Base-by-base conservation (phyloP, 768 basidiomycete genomes). In the Boletus vermiculosoides region DNA sequence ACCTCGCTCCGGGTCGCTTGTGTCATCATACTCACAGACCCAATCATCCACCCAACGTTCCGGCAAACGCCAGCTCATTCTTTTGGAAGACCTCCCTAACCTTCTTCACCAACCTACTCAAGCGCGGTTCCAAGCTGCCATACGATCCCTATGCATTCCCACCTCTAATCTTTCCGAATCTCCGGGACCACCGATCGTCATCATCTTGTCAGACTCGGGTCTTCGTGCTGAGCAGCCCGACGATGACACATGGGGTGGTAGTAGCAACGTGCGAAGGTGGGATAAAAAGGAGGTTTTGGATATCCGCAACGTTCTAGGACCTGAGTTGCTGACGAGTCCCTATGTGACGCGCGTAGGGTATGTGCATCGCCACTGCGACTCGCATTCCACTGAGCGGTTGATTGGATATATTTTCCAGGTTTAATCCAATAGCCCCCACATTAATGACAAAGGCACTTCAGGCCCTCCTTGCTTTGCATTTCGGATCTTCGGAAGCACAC, bases 51-150 rank as follows among this genome's bases (percentile, higher is more conserved):
- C 45, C 2, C 57, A 44, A 20, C 49, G 33, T 54, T 48, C 54
- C 30, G 52, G 57, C 49, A 74, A 73, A 60, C 80, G 79, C 0
- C 84, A 85, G 34, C 66, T 95, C 7, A 80, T 98, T 51, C 83
- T 98, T 5, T 76, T 97, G 9, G 92, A 95, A 72, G 90, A 95
- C 55, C 80, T 99, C 1, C 97, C 96, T 0, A 98, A 98, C 67
- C 83, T 98, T 53, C 76, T 92, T 5, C 92, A 94, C 72, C 71
- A 76, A 6, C 74, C 78, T 23, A 91, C 87, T 0, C 87, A 85
- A 64, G 72, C 75, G 15, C 80, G 82, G 10, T 95, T 96, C 69
- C 93, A 94, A 66, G 77, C 82, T 0, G 78, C 86, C 6, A 69
- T 97, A 1, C 73, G 84, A 48, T 69, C 80, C 1, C 79, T 93